These are phyloP conservation scores for Candida gorgasii DNA, from an alignment of 805 yeast genomes.

Conservation along the genomic window DNA sequence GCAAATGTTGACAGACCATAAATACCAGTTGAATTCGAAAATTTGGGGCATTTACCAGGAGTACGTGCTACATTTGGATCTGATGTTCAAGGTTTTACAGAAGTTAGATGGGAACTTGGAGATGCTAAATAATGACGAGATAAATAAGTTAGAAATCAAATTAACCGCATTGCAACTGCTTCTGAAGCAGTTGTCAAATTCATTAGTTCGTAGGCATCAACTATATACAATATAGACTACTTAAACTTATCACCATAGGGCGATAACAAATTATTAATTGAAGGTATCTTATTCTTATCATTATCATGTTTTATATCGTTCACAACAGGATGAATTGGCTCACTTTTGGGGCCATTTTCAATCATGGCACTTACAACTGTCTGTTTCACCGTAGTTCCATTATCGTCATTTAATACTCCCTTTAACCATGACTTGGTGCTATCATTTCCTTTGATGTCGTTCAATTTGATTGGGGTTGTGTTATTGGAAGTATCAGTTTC, in stretches of 20 bases:
- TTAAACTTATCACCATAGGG: constrained; percentile 21
- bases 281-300: constrained; percentile 25
- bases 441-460: constrained; percentile 9
- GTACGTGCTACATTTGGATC: constrained; percentile 11
- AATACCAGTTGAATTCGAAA: constrained; percentile 10
- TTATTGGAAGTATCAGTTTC: constrained; percentile 8
- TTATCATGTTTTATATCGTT: constrained; percentile 17
- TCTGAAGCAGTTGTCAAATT: background rate
- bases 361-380: constrained; percentile 6
- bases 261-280: constrained; percentile 32
- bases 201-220: background rate
- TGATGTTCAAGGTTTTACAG: constrained; percentile 13
- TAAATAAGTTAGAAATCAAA: constrained; percentile 13
- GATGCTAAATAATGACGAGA: constrained; percentile 11
- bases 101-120: constrained; percentile 9
- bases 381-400: background rate
- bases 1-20: constrained; percentile 9
- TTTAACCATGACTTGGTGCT: constrained; percentile 25
- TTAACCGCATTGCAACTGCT: constrained; percentile 13
- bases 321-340: constrained; percentile 15
- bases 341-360: constrained; percentile 7
- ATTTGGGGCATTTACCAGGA: constrained; percentile 12
- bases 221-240: constrained; percentile 4
- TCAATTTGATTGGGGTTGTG: constrained; percentile 8
- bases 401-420: constrained; percentile 29